Base-by-base conservation (phyloP, 768 basidiomycete species). In the Fistulinella prunicolor region DNA sequence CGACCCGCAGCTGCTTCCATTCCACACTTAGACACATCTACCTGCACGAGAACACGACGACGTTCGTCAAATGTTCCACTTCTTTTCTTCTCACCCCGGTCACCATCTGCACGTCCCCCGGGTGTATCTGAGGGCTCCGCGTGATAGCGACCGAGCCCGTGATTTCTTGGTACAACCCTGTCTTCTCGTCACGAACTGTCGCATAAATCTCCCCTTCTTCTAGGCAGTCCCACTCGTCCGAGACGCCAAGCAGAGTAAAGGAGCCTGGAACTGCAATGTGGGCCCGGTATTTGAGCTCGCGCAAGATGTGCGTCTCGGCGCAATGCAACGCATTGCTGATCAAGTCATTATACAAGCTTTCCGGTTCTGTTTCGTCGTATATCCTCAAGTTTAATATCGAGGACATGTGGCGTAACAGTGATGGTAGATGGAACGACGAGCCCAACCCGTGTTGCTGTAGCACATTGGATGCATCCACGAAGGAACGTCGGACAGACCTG, bases 41-140 rank as follows among this genome's bases (percentile, higher is more conserved):
- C 79, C 67, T 70, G 67, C 73, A 74, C 5, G 78, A 72, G 53
- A 79, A 79, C 7, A 79, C 78, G 3, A 79, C 72, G 0, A 74
- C 75, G 30, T 77, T 79, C 6, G 50, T 66, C 24, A 77, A 58
- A 48, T 74, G 71, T 28, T 50, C 55, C 41, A 77, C 48, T 40
- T 75, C 64, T n/a, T 60, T 61, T 29, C 52, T 62, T 35, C 73
- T 62, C 38, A 79, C 77, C 3, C 74, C 78, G 9, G 46, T 64
- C 16, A 74, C 76, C 4, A 65, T 54, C 45, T 73, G 71, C 16
- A 73, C 54, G 46, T 77, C 74, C 1, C 78, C 78, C 6, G 78
- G 78, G 45, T 80, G 79, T 44, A 79, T 76, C 40, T 77, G 71
- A 12, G 79, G 79, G n/a, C 73, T 74, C 3, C 78, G 65, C 16